Conservation (phyloP, 2,329 filamentous ascomycete genomes). For the Escovopsis weberi region DNA sequence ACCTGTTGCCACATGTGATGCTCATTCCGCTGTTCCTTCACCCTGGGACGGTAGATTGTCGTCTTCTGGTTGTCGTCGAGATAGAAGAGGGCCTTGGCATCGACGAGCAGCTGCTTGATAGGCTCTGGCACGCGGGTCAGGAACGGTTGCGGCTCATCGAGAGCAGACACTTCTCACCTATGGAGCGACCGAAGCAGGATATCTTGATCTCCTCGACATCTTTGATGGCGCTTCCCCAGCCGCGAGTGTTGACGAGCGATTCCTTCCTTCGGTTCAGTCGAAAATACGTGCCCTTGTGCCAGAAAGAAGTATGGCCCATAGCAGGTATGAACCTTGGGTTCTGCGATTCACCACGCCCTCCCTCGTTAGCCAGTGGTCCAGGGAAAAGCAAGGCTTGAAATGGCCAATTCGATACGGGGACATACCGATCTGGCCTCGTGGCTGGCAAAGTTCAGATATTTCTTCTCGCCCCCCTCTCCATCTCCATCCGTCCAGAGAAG, state of each 20-base stretch:
- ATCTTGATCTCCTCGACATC: conserved; percentile 38
- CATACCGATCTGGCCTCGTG: conserved; percentile 36
- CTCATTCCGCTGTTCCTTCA: conserved; percentile 30
- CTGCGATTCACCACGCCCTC: conserved; percentile 10
- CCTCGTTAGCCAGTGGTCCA: background rate
- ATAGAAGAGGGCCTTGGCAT: conserved; percentile 38
- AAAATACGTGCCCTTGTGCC: conserved; percentile 38
- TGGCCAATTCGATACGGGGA: background rate
- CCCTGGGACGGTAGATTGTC: conserved; percentile 38
- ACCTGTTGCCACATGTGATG: conserved; percentile 39
- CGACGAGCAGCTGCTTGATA: conserved; percentile 39
- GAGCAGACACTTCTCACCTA: conserved; percentile 11
- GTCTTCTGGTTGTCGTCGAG: conserved; percentile 40
- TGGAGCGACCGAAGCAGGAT: conserved; percentile 37
- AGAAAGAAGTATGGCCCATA: conserved; percentile 37
- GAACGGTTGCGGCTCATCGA: background rate
- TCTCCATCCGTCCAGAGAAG: conserved; percentile 25
- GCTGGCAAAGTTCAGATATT: conserved; percentile 44
- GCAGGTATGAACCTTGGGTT: conserved; percentile 40
- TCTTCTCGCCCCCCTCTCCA: conserved; percentile 18
- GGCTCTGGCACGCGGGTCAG: conserved; percentile 20
- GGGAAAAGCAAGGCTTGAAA: too few relatives aligned
- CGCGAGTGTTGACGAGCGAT: conserved; percentile 19
- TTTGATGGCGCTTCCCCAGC: conserved; percentile 25
- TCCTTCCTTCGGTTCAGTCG: conserved; percentile 31